Conservation (phyloP, 805 yeast genomes). For the Teunomyces panamensis region DNA sequence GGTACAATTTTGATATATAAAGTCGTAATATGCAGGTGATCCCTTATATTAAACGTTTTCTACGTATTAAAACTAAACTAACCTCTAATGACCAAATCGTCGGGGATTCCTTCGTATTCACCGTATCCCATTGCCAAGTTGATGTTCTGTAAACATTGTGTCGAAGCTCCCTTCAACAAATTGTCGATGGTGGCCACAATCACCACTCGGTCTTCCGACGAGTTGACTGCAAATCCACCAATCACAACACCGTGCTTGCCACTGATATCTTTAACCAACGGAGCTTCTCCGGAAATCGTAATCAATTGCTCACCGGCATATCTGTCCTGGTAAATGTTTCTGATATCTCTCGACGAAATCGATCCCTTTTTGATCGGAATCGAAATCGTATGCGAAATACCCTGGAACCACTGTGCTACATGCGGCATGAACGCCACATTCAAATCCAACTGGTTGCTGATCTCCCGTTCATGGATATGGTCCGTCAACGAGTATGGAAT, state of each 20-base stretch:
- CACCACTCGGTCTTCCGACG: slow-evolving; percentile 85
- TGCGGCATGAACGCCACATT: slow-evolving; percentile 92
- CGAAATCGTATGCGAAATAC: slow-evolving; percentile 87
- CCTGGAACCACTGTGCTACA: slow-evolving; percentile 99
- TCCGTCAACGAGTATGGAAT: slow-evolving; percentile 95
- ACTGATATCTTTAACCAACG: slow-evolving; percentile 84
- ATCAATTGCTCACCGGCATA: slow-evolving; percentile 85
- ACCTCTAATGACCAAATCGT: slow-evolving; percentile 54
- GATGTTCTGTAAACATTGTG: slow-evolving; percentile 96
- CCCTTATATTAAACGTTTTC: neutral
- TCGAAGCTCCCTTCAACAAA: slow-evolving; percentile 95
- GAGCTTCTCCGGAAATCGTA: slow-evolving; percentile 86
- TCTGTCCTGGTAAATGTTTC: slow-evolving; percentile 82
- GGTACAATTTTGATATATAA: neutral
- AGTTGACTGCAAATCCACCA: slow-evolving; percentile 94
- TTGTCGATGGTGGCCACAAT: slow-evolving; percentile 95
- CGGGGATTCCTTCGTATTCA: slow-evolving; percentile 94
- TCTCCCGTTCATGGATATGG: slow-evolving; percentile 95
- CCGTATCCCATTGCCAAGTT: slow-evolving; percentile 86
- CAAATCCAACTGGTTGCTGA: slow-evolving; percentile 73
- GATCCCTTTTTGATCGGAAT: slow-evolving; percentile 73
- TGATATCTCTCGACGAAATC: slow-evolving; percentile 75
- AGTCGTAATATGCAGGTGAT: neutral
- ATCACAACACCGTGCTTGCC: slow-evolving; percentile 94
- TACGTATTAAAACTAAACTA: slow-evolving; percentile 10